Base-by-base conservation (phyloP, 2,329 filamentous ascomycete species). In the Cladophialophora yegresii region DNA sequence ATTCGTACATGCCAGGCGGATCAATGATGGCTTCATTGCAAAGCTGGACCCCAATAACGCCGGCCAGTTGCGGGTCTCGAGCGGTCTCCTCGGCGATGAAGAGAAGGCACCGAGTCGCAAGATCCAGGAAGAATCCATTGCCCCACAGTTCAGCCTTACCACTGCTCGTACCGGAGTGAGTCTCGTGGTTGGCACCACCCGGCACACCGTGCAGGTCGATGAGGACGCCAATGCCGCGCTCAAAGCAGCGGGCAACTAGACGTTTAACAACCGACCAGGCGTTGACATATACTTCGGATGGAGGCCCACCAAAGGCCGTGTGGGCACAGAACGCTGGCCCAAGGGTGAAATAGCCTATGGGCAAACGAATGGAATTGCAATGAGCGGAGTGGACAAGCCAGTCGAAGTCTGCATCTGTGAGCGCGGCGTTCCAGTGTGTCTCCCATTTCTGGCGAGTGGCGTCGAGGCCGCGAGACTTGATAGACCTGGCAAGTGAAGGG, bases 291-390 rank as follows among this genome's bases (percentile, higher is more conserved):
- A 87, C 79, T 30, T 75, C 70, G 6, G 77, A 74, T 8, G 79
- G 78, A 0, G 77, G 74, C 22, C 66, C 69, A 32, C 81, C 79
- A 72, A 87, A 87, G 0, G 81, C 79, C 0, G 84, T 86, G 2
- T 77, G 77, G 10, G 75, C 69, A 64, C 81, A 83, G 69, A 82
- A 86, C 1, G 76, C 72, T 0, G 80, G 77, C 0, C 83, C 83
- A 4, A 87, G 78, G 3, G 81, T 83, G 71, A 82, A 87, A 73
- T 85, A 86, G 2, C 85, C 85, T 58, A 88, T 82, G 0, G 85
- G 85, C 20, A 88, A 72, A n/a, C 85, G 80, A 49, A 87, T 80
- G 16, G 82, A 82, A 3, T 83, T 87, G 69, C 83, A 84, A 58
- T 80, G 81, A 1, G 82, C 84, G 28, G 79, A 75, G 16, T 81